These are phyloP conservation scores for Aquilaria sinensis DNA, from an alignment of 345 rosid species.

Conservation along the genomic window DNA sequence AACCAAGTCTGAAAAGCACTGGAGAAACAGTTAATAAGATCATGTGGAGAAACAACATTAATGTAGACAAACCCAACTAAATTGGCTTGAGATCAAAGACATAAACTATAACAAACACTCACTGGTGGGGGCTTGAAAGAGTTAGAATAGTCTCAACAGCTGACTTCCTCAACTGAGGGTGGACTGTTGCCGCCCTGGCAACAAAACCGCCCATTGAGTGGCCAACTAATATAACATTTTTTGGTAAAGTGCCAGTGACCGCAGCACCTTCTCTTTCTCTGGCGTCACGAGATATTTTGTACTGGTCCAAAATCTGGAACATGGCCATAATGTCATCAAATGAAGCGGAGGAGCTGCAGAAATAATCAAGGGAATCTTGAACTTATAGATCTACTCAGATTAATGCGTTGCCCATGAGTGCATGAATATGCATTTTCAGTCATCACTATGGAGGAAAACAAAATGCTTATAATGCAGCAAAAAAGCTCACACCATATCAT, in stretches of 20 bases:
- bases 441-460: not conserved
- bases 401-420: not conserved
- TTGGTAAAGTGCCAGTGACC: constrained; percentile 55
- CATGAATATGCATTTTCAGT: not conserved
- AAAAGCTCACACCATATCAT: too few relatives aligned
- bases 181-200: constrained; percentile 93
- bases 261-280: constrained; percentile 78
- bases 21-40: too few relatives aligned
- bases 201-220: constrained; percentile 99
- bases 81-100: constrained; percentile 3
- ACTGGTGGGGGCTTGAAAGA: constrained; percentile 97
- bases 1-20: constrained; percentile 12
- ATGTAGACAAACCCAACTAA: too few relatives aligned
- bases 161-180: constrained; percentile 72
- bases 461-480: not conserved
- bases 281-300: constrained; percentile 66
- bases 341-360: not conserved
- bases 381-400: not conserved
- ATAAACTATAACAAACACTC: constrained; percentile 24
- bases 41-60: too few relatives aligned
- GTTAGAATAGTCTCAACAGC: constrained; percentile 86
- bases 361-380: too few relatives aligned
- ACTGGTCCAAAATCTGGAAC: constrained; percentile 82
- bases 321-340: constrained; percentile 7
- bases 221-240: constrained; percentile 87